Conservation (phyloP, 2,329 filamentous ascomycete genomes). For the Chaetomium olivaceum region DNA sequence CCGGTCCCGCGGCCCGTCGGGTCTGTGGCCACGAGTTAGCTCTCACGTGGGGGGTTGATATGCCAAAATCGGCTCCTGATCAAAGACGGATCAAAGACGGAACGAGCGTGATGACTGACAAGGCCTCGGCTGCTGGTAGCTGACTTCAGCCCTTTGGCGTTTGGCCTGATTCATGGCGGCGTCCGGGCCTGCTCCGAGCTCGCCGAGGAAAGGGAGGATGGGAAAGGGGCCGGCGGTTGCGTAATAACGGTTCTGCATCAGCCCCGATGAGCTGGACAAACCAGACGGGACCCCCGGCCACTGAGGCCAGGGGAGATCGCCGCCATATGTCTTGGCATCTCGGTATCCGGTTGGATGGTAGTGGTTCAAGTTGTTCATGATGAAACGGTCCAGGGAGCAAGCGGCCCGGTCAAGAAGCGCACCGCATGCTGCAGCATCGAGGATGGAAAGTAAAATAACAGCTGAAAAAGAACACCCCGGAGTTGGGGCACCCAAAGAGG, state of each 20-base stretch:
- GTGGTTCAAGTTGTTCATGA: slow-evolving; percentile 15
- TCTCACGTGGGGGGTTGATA: slow-evolving; percentile 5
- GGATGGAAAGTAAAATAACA: neutral
- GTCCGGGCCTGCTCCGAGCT: neutral
- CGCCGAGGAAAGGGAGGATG: slow-evolving; percentile 4
- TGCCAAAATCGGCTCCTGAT: neutral
- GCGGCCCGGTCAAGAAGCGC: neutral
- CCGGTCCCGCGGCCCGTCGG: slow-evolving; percentile 52
- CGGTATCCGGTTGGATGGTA: slow-evolving; percentile 12
- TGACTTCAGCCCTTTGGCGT: slow-evolving; percentile 28
- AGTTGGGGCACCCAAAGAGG: neutral
- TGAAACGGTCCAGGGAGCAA: neutral
- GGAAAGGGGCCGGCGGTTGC: slow-evolving; percentile 9
- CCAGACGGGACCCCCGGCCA: neutral
- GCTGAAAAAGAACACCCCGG: neutral
- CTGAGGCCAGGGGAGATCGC: slow-evolving; percentile 13
- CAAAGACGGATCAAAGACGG: neutral
- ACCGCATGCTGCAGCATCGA: slow-evolving; percentile 7
- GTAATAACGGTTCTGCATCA: slow-evolving; percentile 6
- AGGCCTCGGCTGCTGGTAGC: slow-evolving; percentile 27
- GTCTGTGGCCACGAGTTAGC: slow-evolving; percentile 50
- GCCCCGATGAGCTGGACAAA: slow-evolving; percentile 13
- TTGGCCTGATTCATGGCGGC: slow-evolving; percentile 27
- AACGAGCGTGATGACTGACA: slow-evolving; percentile 28
- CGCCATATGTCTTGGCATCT: slow-evolving; percentile 26